These are phyloP conservation scores for Aegilops umbellulata DNA, from an alignment of 176 grass and related monocot species.

Conservation along the genomic window DNA sequence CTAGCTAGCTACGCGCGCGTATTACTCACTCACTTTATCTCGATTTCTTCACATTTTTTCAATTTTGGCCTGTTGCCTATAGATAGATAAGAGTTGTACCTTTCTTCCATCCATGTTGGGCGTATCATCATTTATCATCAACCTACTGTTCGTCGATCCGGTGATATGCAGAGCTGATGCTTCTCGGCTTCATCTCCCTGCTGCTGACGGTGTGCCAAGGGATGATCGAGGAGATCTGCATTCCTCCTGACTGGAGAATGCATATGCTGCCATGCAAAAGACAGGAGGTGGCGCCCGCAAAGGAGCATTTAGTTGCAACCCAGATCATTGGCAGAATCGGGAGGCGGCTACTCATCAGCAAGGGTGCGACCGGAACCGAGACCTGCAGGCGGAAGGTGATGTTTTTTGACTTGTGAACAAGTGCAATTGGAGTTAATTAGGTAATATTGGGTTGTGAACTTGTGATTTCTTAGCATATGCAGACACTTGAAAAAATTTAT, in stretches of 20 bases:
- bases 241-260: conserved; percentile 48
- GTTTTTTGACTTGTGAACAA: no score
- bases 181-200: conserved; percentile 83
- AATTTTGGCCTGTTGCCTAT: no score
- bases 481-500: no score
- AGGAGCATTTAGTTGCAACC: conserved; percentile 26
- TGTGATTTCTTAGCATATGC: no score
- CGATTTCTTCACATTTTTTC: no score
- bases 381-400: conserved; percentile 55
- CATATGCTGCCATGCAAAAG: conserved; percentile 74
- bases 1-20: no score
- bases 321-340: no score
- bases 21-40: no score
- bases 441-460: no score
- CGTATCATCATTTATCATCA: no score
- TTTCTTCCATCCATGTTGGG: no score
- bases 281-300: background rate
- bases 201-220: conserved; percentile 77
- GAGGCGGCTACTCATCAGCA: conserved; percentile 30
- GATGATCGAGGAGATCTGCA: conserved; percentile 60
- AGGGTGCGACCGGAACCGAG: background rate
- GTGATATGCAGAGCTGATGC: conserved; percentile 67
- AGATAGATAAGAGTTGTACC: no score
- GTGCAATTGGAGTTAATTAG: background rate
- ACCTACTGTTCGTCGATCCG: background rate